Evolutionary conservation across 2,329 filamentous ascomycete genomes (phyloP), one percentile per base, ranked within the genome.

Genomic region (Pseudogymnoascus sp.): DNA sequence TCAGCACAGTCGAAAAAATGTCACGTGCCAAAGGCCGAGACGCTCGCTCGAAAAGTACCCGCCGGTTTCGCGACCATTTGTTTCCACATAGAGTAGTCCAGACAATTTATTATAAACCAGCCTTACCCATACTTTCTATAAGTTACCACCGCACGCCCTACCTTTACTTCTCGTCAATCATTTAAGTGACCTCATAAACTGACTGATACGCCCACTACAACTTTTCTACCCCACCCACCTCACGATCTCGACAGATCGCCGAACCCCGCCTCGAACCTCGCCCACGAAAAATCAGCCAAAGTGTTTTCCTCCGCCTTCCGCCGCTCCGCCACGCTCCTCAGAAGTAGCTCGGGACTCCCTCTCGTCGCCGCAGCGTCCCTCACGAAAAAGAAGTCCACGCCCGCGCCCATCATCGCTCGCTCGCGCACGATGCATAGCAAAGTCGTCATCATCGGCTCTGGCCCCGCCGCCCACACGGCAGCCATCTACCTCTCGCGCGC

Each of bases 391-490:
- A 72, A 67, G 68, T 74, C 63, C 72, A 72, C 67, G 70, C 76
- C 60, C 69, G 72, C 61, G 73, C 72, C 55, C 18, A 23, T 38
- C 19, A 23, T 57, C 35, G 55, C 55, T 38, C 30, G 55, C 55
- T 45, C 77, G 77, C 72, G 67, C 65, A 90, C 81, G 72, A 95
- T 96, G 87, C 94, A 97, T 76, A 89, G 83, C 77, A 94, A 92
- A 76, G 86, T 96, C 70, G 89, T 96, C 72, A 90, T 91, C 71
- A 88, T 90, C 76, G 92, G 94, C 79, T 99, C 94, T 64, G 94
- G 94, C 79, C 94, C 94, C 64, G 94, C 92, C 68, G 94, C 92
- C 75, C 94, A 99, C 78, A 99, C 94, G 52, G 94, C 94, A 63
- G 94, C 94, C 74, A 85, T 99, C 73, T 99, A 99, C 77, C 86